Evolutionary conservation across 805 yeast genomes (phyloP), one percentile per base, ranked within the genome.

Genomic region (Metschnikowia santaceciliae): DNA sequence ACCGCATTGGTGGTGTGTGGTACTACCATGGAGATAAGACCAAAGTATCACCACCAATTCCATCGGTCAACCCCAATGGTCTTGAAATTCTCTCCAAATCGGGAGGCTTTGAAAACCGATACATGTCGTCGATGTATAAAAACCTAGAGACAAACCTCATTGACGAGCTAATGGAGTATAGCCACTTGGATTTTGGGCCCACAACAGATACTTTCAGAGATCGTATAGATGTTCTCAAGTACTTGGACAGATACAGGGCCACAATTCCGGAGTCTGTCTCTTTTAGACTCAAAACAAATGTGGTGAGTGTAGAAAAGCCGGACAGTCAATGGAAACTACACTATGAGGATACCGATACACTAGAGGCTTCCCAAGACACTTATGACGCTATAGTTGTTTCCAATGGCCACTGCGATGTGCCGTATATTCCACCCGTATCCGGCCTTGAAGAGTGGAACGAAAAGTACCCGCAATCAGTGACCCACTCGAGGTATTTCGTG

Each of bases 1-100:
- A 69, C 6, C 64, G 66, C n/a, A 62, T 78, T n/a, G 96, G 96
- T 13, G 96, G 96, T 0, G 69, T 88, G 7, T 89, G 96, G 96
- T 79, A 82, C 61, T 85, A 80, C 60, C 75, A 52, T 34, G 58
- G 59, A 19, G 69, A 55, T n/a, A 62, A 49, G 37, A 42, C 47
- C 17, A 52, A 49, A 13, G 55, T 54, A 13, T 22, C n/a, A 6
- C 64, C 62, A 34, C 60, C 56, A 1, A 57, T 59, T n/a, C 65
- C 62, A 1, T 52, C 65, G 34, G 57, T 58, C 30, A 57, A 60
- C 34, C 62, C 63, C 17, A 56, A 55, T 13, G 61, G 60, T 10
- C 6, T 32, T n/a, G 61, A 59, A 22, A n/a, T 40, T 6, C 39
- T 49, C 14, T 36, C 48, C 33, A 39, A 42, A 2, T 36, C 47